Evolutionary conservation across 2,329 filamentous ascomycete species (phyloP).

Genomic region (Talaromyces pinophilus): DNA sequence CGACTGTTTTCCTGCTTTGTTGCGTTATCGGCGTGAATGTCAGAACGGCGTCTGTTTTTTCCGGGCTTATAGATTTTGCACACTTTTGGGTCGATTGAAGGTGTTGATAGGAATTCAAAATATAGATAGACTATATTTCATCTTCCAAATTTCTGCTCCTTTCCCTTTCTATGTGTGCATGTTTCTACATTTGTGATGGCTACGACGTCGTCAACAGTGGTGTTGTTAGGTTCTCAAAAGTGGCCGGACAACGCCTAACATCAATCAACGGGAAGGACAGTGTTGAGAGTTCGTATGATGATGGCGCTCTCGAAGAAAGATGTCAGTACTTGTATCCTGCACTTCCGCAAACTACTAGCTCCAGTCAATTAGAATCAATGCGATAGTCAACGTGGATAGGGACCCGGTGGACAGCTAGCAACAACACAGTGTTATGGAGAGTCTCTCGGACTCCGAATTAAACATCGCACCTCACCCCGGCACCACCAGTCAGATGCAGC

Average conservation of each 20-base stretch:
- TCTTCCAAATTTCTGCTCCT: background rate
- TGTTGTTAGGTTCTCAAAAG: too few species aligned
- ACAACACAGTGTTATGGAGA: background rate
- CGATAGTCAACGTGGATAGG: background rate
- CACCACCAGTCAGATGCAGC: conserved; percentile 11
- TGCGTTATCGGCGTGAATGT: background rate
- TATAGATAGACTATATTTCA: background rate
- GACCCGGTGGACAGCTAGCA: conserved; percentile 13
- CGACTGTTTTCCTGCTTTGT: background rate
- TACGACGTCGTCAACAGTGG: background rate
- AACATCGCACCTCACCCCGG: conserved; percentile 8
- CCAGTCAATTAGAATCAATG: background rate
- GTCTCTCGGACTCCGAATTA: conserved; percentile 21
- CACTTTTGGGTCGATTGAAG: background rate
- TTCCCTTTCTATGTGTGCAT: background rate
- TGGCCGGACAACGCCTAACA: too few species aligned
- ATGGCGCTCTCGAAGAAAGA: background rate
- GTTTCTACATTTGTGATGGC: background rate
- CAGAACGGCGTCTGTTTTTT: background rate
- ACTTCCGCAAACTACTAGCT: background rate
- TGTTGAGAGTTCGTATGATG: background rate
- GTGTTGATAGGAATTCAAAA: conserved; percentile 7
- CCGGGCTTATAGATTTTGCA: background rate
- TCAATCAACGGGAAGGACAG: background rate
- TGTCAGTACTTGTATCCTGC: background rate